phyloP scores from a whole-genome alignment of 129 eudicot species.

The Artemisia argyi region DNA sequence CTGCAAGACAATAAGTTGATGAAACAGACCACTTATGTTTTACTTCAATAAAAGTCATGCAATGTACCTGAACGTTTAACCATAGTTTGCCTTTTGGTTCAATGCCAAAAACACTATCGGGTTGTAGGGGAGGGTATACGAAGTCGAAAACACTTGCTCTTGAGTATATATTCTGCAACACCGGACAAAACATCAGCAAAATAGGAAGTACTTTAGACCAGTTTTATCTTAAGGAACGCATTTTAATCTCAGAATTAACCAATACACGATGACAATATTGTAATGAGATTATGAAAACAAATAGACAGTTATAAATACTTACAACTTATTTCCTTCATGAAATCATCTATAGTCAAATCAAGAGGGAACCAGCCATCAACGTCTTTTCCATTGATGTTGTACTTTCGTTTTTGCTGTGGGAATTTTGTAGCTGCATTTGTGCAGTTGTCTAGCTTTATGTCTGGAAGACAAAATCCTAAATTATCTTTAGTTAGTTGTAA shows the following conservation, averaged over 20 bases:
- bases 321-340: slow-evolving; percentile 51
- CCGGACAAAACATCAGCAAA: slow-evolving; percentile 39
- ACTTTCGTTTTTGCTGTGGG: slow-evolving; percentile 56
- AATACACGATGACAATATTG: too few species aligned
- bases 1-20: slow-evolving; percentile 31
- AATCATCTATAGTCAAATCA: slow-evolving; percentile 42
- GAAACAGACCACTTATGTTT: background rate
- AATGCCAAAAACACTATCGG: slow-evolving; percentile 36
- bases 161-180: slow-evolving; percentile 49
- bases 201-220: too few species aligned
- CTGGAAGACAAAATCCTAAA: slow-evolving; percentile 54
- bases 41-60: background rate
- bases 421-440: slow-evolving; percentile 48
- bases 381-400: slow-evolving; percentile 60
- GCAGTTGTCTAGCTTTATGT: slow-evolving; percentile 45
- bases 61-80: slow-evolving; percentile 80
- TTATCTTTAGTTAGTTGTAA: slow-evolving; percentile 72
- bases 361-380: slow-evolving; percentile 69
- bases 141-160: slow-evolving; percentile 59
- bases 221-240: too few species aligned
- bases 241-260: too few species aligned
- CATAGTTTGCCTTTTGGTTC: slow-evolving; percentile 49
- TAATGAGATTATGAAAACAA: background rate
- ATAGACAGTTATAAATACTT: slow-evolving; percentile 27
- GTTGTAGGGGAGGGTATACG: slow-evolving; percentile 23